Conservation (phyloP, 176 grass and related monocot species). For the Canna indica region DNA sequence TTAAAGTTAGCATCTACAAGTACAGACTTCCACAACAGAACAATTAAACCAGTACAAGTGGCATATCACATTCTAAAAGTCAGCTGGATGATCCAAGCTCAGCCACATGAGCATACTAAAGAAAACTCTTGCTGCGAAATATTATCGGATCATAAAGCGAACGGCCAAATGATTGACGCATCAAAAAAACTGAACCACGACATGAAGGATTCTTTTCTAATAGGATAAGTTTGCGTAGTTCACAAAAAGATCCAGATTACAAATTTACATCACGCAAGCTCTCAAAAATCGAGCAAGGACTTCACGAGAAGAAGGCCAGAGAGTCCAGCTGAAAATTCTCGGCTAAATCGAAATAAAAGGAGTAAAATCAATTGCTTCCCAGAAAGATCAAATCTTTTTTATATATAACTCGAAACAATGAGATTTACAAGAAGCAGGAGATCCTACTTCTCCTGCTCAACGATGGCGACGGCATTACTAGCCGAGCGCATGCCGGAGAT, state of each 20-base stretch:
- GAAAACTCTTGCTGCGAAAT: neutral
- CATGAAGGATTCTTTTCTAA: neutral
- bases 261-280: neutral
- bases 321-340: neutral
- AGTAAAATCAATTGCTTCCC: neutral
- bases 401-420: neutral
- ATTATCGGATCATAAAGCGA: too few species aligned
- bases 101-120: neutral
- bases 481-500: constrained; percentile 47
- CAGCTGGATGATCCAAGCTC: neutral
- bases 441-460: constrained; percentile 51
- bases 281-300: neutral
- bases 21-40: neutral
- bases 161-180: too few species aligned
- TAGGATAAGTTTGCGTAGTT: neutral
- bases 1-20: neutral
- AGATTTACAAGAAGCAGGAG: neutral
- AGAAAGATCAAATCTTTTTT: neutral
- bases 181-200: neutral
- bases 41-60: neutral
- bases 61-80: neutral
- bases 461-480: constrained; percentile 22
- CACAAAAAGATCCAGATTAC: neutral
- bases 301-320: neutral
- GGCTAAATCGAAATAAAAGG: neutral